These are phyloP conservation scores for Lunasporangiospora selenospora DNA, from an alignment of 192 early-diverging fungal species.

Conservation along the genomic window DNA sequence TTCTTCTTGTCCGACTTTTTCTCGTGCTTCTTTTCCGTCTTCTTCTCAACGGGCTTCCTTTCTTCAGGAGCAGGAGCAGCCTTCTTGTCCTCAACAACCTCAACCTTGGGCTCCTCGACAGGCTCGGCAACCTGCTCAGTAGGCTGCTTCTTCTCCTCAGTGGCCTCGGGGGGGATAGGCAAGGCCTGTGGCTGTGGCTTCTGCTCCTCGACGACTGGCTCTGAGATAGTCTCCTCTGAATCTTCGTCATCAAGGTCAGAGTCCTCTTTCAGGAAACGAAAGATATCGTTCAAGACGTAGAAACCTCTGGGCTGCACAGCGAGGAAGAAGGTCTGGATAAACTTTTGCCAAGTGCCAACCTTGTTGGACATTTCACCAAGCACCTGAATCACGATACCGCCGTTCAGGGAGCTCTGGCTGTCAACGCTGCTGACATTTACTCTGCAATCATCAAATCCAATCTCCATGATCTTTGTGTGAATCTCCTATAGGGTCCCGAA, in stretches of 20 bases:
- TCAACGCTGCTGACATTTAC: constrained; percentile 91
- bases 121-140: not conserved
- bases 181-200: constrained; percentile 9
- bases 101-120: constrained; percentile 5
- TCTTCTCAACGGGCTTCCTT: constrained; percentile 39
- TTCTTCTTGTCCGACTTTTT: constrained; percentile 19
- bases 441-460: constrained; percentile 86
- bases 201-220: constrained; percentile 11
- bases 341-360: constrained; percentile 79
- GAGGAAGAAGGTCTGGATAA: constrained; percentile 92
- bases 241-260: constrained; percentile 57
- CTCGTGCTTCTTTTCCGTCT: constrained; percentile 18
- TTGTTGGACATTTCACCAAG: constrained; percentile 92
- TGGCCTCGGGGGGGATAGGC: constrained; percentile 3
- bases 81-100: constrained; percentile 27
- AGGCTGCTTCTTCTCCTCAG: no score
- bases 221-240: constrained; percentile 43
- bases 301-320: constrained; percentile 90
- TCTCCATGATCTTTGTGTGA: constrained; percentile 70
- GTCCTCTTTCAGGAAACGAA: constrained; percentile 95
- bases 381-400: constrained; percentile 89
- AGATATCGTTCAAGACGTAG: constrained; percentile 93
- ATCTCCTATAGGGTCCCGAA: constrained; percentile 70
- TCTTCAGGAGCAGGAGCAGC: constrained; percentile 42
- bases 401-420: constrained; percentile 73